These are phyloP conservation scores for Elasticomyces elasticus DNA, from an alignment of 495 filamentous ascomycete genomes.

Conservation along the genomic window DNA sequence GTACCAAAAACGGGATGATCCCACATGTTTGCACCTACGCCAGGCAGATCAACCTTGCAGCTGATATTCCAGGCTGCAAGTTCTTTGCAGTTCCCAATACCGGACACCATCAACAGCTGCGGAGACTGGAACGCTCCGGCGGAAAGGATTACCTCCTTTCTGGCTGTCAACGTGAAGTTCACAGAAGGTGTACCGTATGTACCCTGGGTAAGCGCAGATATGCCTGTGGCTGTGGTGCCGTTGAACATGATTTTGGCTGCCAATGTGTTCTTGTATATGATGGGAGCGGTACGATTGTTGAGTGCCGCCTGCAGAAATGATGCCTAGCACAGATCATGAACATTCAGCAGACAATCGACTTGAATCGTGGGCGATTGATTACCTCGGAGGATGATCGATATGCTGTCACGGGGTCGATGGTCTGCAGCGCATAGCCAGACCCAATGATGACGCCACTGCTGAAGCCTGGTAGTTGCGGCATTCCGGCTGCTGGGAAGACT, in stretches of 20 bases:
- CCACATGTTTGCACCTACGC: conserved; percentile 28
- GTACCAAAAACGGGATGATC: conserved; percentile 23
- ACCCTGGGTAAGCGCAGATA: conserved; percentile 33
- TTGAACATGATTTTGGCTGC: conserved; percentile 41
- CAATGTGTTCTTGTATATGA: conserved; percentile 33
- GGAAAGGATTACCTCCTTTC: conserved; percentile 48
- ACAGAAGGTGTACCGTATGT: background rate
- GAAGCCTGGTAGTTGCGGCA: conserved; percentile 18
- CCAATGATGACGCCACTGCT: conserved; percentile 29
- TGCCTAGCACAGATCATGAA: conserved; percentile 27
- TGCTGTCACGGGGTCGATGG: conserved; percentile 30
- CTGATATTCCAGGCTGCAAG: conserved; percentile 17
- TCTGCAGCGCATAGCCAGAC: conserved; percentile 23
- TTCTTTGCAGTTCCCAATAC: conserved; percentile 18
- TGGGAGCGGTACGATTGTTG: conserved; percentile 15
- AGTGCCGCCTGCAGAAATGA: conserved; percentile 33
- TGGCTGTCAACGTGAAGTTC: conserved; percentile 36
- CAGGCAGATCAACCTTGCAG: conserved; percentile 12
- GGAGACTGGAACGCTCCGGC: conserved; percentile 43
- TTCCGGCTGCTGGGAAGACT: background rate
- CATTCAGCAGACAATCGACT: too few relatives aligned
- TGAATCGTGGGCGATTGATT: too few relatives aligned
- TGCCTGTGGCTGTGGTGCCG: conserved; percentile 40
- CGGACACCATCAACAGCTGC: conserved; percentile 26
- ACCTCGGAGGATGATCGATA: conserved; percentile 29